These are phyloP conservation scores for Phytophthora fragariae DNA, from an alignment of 352 stramenopile species.

Conservation along the genomic window DNA sequence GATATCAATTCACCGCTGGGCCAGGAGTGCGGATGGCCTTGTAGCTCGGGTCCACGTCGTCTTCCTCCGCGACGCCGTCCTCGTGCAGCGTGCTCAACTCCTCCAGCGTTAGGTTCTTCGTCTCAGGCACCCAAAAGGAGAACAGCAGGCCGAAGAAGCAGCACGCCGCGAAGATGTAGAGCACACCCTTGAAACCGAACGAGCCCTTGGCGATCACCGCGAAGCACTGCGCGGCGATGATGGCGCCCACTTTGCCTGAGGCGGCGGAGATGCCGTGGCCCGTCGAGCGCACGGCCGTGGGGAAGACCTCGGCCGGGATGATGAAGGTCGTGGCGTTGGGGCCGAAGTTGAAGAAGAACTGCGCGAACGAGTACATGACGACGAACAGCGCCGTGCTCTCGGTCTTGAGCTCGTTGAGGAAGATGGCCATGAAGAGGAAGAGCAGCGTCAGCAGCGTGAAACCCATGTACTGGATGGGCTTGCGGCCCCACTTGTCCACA, in stretches of 20 bases:
- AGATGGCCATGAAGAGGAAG: conserved; percentile 61
- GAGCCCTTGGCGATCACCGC: conserved; percentile 50
- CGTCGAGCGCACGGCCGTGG: conserved; percentile 80
- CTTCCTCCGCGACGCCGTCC: conserved; percentile 15
- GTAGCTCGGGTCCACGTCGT: conserved; percentile 18
- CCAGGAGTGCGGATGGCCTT: conserved; percentile 25
- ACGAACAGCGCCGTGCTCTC: conserved; percentile 49
- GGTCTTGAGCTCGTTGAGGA: conserved; percentile 51
- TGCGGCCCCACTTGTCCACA: conserved; percentile 60
- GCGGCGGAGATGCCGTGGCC: conserved; percentile 86
- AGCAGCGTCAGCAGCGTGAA: conserved; percentile 54
- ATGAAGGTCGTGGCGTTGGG: conserved; percentile 89
- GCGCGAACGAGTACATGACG: conserved; percentile 60
- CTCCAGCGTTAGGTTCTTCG: conserved; percentile 61
- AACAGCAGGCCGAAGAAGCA: conserved; percentile 58
- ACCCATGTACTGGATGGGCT: conserved; percentile 69
- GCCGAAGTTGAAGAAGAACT: conserved; percentile 78
- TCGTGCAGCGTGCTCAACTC: conserved; percentile 38
- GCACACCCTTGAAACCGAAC: conserved; percentile 54
- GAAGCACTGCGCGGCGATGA: conserved; percentile 59
- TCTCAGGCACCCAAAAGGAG: conserved; percentile 64
- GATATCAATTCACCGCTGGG: conserved; percentile 1
- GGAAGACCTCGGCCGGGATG: conserved; percentile 86
- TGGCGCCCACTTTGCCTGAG: conserved; percentile 77
- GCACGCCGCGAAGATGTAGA: conserved; percentile 56